Base-by-base conservation (phyloP, 345 rosid species). In the Combretum micranthum region DNA sequence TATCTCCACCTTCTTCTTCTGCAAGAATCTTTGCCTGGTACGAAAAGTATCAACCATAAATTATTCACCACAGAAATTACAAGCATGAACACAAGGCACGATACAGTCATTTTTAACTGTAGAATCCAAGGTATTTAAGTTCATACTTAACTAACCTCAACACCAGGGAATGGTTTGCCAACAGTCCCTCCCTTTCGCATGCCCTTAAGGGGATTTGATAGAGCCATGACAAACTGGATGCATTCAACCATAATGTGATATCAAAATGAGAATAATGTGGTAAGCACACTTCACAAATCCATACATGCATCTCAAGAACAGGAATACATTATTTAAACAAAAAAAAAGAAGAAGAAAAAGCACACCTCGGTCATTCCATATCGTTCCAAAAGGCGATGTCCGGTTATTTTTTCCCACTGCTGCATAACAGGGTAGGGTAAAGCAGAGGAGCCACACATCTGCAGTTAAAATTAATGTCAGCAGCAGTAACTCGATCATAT, bases 401-500 rank as follows among this genome's bases (percentile, higher is more conserved):
- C 95, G 18, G 99, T 93, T 72, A 93, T 89, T 53, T 72, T 66
- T 76, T 93, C 99, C 99, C 99, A 93, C 64, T 71, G 81, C 64
- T 83, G 85, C 97, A 93, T 87, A 70, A 93, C 84, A 11, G 97
- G 94, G 65, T 78, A 75, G 64, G 99, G 99, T 44, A 93, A 95
- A 70, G 97, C 94, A 42, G 99, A 83, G 62, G 99, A 93, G 60
- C 99, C 99, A 66, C 82, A 85, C 99, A 93, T 93, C 97, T 93
- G 68, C 21, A 56, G 47, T 51, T 16, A 20, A n/a, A 70, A 55
- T 23, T 17, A 39, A 23, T 46, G 55, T 12, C 12, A 43, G 39
- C 1, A 32, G 39, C 39, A 32, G 39, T 32, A 39, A 50, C 20
- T 42, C 20, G 42, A 52, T 42, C 2, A 21, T 53, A 16, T 22